phyloP scores from a whole-genome alignment of 2,329 filamentous ascomycete species.

The Fulvia fulva region DNA sequence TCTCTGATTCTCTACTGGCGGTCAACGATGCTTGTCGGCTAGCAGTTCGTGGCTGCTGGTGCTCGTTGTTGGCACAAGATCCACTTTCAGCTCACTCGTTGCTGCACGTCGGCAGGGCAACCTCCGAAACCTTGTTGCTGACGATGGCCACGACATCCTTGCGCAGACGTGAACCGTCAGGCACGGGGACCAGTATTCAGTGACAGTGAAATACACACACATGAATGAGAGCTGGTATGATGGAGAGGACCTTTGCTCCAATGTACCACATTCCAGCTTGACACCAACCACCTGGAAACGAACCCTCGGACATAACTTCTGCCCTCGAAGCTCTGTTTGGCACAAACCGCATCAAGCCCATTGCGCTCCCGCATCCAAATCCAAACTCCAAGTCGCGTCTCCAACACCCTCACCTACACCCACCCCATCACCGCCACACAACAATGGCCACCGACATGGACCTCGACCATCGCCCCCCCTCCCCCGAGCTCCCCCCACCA shows the following conservation, averaged over 20 bases:
- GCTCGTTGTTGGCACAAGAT: neutral
- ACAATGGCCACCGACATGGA: conserved; percentile 18
- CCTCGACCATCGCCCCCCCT: conserved; percentile 8
- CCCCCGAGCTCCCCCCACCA: conserved; percentile 31
- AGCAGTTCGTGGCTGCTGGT: neutral
- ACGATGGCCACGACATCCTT: neutral
- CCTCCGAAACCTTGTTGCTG: neutral
- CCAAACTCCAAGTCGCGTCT: neutral
- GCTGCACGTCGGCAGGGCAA: neutral
- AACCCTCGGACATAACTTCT: neutral
- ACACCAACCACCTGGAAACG: neutral
- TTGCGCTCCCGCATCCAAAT: no score
- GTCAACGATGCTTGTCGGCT: neutral
- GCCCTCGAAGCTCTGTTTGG: neutral
- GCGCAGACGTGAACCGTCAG: neutral
- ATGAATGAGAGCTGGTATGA: no score
- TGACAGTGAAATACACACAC: no score
- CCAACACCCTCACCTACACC: neutral
- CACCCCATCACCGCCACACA: neutral
- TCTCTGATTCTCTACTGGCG: neutral
- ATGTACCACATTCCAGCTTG: neutral
- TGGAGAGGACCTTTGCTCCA: neutral
- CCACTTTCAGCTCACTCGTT: neutral
- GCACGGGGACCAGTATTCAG: neutral
- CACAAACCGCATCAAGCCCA: neutral